A percentile compares a stretch with the other conserved stretches of the same genome.
Evolutionary conservation across 2,329 filamentous ascomycete species (phyloP).

Genomic region (Ophiosphaerella korrae): DNA sequence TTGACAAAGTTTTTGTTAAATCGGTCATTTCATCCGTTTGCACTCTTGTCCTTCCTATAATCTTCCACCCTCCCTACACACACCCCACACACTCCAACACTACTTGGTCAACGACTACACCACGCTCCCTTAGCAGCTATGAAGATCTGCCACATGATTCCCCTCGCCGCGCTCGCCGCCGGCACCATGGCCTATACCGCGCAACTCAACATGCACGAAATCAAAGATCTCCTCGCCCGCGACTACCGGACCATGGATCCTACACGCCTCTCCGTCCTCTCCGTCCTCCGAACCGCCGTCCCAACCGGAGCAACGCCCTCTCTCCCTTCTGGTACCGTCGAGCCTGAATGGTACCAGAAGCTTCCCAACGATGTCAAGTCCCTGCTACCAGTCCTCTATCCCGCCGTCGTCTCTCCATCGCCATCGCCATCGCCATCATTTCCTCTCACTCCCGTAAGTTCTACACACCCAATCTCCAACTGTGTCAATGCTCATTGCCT

Average conservation of each 20-base stretch:
- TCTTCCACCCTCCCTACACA: too few species aligned
- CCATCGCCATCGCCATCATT: background rate
- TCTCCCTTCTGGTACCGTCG: constrained; percentile 8
- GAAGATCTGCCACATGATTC: constrained; percentile 8
- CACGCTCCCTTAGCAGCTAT: constrained; percentile 2
- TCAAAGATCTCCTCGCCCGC: constrained; percentile 6
- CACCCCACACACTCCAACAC: background rate
- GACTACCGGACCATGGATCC: constrained; percentile 21
- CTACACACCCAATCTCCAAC: background rate
- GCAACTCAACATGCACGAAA: background rate
- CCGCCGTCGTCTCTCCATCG: constrained; percentile 3
- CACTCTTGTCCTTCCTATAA: constrained; percentile 1
- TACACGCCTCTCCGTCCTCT: constrained; percentile 17
- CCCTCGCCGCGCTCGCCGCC: background rate
- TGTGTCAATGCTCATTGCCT: background rate
- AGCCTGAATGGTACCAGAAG: constrained; percentile 20
- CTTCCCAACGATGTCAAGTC: constrained; percentile 18
- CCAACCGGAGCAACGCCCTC: constrained; percentile 6
- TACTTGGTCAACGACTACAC: background rate
- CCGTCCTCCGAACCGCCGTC: constrained; percentile 21
- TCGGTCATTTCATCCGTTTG: background rate
- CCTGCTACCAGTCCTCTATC: constrained; percentile 15
- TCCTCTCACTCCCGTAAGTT: background rate
- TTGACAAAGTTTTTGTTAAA: background rate
- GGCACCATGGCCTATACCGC: background rate